Evolutionary conservation across 208 protist species (phyloP).

Genomic region (Acanthamoeba divionensis): DNA sequence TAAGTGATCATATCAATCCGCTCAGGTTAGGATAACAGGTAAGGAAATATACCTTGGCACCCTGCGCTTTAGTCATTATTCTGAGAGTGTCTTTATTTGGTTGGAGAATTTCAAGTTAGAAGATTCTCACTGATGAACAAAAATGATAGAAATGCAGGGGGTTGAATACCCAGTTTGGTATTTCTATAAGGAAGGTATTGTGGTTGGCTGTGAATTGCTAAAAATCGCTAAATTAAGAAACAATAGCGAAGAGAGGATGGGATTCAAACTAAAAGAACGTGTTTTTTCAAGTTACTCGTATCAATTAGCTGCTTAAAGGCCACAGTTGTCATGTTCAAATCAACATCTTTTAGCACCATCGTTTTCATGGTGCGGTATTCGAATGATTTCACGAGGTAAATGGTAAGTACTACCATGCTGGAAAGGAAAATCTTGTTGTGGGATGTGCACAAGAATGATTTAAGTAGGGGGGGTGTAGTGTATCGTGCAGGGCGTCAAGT

Average conservation of each 20-base stretch:
- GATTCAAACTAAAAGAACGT: too few species aligned
- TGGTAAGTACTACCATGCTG: background rate
- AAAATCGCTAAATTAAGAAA: background rate
- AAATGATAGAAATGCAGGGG: background rate
- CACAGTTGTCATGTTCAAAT: background rate
- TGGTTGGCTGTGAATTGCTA: background rate
- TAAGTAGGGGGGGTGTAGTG: too few species aligned
- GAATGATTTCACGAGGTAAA: constrained; percentile 41
- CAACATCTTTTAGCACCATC: constrained; percentile 20
- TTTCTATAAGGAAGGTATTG: background rate
- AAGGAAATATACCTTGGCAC: background rate
- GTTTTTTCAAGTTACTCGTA: background rate
- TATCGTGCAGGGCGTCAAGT: too few species aligned
- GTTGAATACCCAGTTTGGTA: background rate
- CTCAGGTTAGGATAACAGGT: background rate
- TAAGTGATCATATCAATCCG: background rate
- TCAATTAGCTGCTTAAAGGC: background rate
- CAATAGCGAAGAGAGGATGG: background rate
- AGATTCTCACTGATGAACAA: too few species aligned
- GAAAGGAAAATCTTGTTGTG: too few species aligned
- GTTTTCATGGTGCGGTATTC: constrained; percentile 47
- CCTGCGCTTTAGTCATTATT: background rate
- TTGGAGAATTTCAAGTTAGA: too few species aligned
- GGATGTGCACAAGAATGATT: too few species aligned
- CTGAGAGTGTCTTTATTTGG: constrained; percentile 18